Evolutionary conservation across 805 yeast genomes (phyloP), one percentile per base, ranked within the genome.

Genomic region (Jamesozyma lodderae): DNA sequence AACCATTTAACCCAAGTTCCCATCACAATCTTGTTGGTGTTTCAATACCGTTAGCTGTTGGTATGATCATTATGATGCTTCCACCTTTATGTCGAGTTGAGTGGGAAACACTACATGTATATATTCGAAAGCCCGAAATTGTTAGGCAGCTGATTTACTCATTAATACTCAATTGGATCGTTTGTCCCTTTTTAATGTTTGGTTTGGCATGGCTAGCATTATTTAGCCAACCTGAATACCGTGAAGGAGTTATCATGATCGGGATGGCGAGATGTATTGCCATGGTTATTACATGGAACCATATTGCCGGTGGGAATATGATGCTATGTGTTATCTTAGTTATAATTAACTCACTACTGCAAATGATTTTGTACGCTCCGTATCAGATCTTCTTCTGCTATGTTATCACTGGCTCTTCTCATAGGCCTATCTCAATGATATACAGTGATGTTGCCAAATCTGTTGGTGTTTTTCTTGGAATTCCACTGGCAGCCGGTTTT

Each of bases 221-320:
- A 34, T 70, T 70, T 39, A 70, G 73, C 40, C 48, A 64, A 35
- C 57, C 57, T 6, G 80, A 72, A 38, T 70, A 69, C 40, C 57
- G 80, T 30, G 60, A 56, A 29, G 80, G 80, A 1, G 63, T 75
- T n/a, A 72, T 75, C 22, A 67, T 75, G 70, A 71, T 75, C 33
- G 81, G 81, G 1, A 40, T 72, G 25, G 80, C 78, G 5, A 56
- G 80, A 41, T 75, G 81, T 49, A 73, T 75, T 44, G 81, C 80
- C 17, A 75, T 75, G 80, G 81, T 74, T 1, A 55, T 75, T 36
- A 52, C 75, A 20, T 75, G 80, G 81, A 75, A 70, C 48, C 67
- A 70, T 22, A 58, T 75, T 14, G 74, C 79, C 2, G 66, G 57
- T 6, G 80, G 80, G 5, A 76, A 73, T 48, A 55, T 57, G 33